Percentiles rank a stretch among this genome's conserved stretches.
Evolutionary conservation across 2,329 filamentous ascomycete genomes (phyloP).

Genomic region (Monilinia fructigena): DNA sequence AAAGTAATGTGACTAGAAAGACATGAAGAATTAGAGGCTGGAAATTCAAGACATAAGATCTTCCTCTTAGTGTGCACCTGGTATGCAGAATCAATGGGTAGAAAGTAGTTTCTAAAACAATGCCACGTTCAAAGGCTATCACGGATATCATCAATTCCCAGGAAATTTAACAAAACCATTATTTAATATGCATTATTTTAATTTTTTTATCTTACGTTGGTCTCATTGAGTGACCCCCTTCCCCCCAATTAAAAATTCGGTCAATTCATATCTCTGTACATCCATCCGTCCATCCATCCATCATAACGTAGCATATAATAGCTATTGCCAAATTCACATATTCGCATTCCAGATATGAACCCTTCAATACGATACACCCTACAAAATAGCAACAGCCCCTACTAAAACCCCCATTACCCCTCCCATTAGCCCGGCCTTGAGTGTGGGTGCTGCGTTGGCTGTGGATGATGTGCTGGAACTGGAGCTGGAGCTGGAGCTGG

Average conservation of each 20-base stretch:
- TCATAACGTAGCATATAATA: background rate
- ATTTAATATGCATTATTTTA: background rate
- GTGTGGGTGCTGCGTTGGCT: conserved; percentile 4
- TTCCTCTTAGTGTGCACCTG: too few species aligned
- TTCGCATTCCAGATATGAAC: background rate
- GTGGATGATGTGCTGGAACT: background rate
- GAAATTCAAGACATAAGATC: background rate
- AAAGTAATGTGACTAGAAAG: background rate
- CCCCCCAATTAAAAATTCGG: background rate
- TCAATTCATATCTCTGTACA: background rate
- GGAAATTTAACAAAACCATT: background rate
- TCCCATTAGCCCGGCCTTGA: conserved; percentile 10
- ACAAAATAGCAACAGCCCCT: conserved; percentile 18
- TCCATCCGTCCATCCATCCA: background rate
- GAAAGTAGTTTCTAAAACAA: too few species aligned
- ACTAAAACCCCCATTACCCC: conserved; percentile 11
- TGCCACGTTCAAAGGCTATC: background rate
- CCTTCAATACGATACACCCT: background rate
- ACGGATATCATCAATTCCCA: background rate
- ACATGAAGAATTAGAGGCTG: background rate
- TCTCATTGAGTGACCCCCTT: background rate
- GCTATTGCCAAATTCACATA: background rate
- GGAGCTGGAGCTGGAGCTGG: background rate
- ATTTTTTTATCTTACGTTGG: background rate
- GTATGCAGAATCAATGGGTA: too few species aligned